phyloP scores from a whole-genome alignment of 2,329 filamentous ascomycete genomes.

The Phyllosticta paracitricarpa region DNA sequence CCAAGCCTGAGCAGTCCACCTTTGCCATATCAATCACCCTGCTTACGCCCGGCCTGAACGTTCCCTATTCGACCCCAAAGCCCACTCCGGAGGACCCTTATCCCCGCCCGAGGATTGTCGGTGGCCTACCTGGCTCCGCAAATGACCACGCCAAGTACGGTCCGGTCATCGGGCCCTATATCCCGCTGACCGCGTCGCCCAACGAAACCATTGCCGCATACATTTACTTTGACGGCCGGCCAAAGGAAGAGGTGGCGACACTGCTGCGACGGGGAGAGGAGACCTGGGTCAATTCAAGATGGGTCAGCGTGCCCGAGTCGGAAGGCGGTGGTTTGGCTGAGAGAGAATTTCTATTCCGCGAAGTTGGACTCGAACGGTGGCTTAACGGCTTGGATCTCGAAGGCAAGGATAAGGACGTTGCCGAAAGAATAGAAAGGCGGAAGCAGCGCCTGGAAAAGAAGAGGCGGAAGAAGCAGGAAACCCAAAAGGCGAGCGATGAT shows the following conservation, averaged over 20 bases:
- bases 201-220: constrained; percentile 98
- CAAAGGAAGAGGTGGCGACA: constrained; percentile 95
- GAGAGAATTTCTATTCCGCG: constrained; percentile 91
- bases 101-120: constrained; percentile 74
- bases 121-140: constrained; percentile 50
- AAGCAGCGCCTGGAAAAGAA: constrained; percentile 56
- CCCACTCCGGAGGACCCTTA: constrained; percentile 64
- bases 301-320: constrained; percentile 85
- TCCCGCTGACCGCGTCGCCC: constrained; percentile 80
- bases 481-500: constrained; percentile 39
- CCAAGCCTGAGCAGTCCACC: constrained; percentile 82
- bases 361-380: constrained; percentile 93
- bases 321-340: constrained; percentile 93
- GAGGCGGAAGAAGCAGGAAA: constrained; percentile 62
- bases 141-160: constrained; percentile 43
- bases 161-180: constrained; percentile 67
- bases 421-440: constrained; percentile 61
- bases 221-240: constrained; percentile 94
- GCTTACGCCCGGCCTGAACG: constrained; percentile 74
- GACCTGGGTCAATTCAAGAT: constrained; percentile 97
- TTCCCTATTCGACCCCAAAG: constrained; percentile 88
- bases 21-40: constrained; percentile 98
- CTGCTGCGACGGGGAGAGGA: constrained; percentile 86
- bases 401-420: constrained; percentile 65
- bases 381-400: constrained; percentile 93